Percentiles rank a stretch among this genome's conserved stretches.
Conservation (phyloP, 768 basidiomycete genomes). For the Amyloporia xantha region DNA sequence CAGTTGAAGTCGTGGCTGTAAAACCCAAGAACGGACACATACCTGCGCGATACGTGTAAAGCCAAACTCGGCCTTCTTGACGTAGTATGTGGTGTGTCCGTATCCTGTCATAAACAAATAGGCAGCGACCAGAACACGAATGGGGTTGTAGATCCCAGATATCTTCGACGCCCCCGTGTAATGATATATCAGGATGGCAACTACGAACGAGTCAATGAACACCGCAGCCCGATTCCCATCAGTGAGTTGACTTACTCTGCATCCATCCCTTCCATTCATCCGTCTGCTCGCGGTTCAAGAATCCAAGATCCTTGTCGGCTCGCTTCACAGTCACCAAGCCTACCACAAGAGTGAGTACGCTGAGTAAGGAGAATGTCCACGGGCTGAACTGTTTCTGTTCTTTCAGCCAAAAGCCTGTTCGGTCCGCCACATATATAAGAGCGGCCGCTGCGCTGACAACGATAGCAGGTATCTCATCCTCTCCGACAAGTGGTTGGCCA, state of each 20-base stretch:
- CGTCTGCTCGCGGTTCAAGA: conserved; percentile 87
- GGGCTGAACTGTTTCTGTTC: conserved; percentile 81
- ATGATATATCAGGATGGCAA: conserved; percentile 89
- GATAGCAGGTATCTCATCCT: conserved; percentile 40
- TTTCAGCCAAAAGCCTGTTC: conserved; percentile 84
- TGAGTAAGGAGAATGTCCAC: conserved; percentile 60
- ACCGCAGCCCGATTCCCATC: no score
- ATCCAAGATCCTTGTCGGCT: conserved; percentile 78
- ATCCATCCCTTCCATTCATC: conserved; percentile 99
- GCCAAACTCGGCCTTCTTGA: conserved; percentile 85
- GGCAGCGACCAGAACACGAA: conserved; percentile 81
- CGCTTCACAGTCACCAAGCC: conserved; percentile 64
- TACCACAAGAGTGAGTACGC: conserved; percentile 40
- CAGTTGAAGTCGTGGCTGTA: conserved; percentile 2
- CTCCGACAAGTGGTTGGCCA: conserved; percentile 23
- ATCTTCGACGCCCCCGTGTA: conserved; percentile 86
- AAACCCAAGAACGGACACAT: conserved; percentile 12
- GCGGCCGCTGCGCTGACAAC: conserved; percentile 60
- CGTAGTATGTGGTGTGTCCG: conserved; percentile 82
- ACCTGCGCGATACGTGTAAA: conserved; percentile 72
- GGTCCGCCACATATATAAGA: conserved; percentile 74
- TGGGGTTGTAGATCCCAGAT: conserved; percentile 89
- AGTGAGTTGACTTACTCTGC: conserved; percentile 60
- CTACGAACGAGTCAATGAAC: no score
- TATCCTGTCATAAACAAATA: conserved; percentile 95